A percentile compares a stretch with the other conserved stretches of the same genome.
Evolutionary conservation across 1,139 yeast species (phyloP).

Genomic region (Yamadazyma membranifaciens): DNA sequence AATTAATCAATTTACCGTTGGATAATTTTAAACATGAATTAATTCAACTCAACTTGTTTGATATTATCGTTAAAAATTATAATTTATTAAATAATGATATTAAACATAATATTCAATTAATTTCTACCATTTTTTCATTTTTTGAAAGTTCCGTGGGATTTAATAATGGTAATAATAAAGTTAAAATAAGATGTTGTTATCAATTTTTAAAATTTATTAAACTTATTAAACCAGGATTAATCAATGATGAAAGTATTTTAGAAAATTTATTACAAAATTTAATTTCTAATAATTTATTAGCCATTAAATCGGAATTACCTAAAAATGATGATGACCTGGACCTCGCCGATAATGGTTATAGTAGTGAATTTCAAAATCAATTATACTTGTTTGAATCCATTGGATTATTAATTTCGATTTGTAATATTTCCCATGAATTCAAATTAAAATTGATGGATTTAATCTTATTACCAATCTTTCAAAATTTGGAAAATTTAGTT

Average conservation of each 20-base stretch:
- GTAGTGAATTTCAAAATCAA: slow-evolving; percentile 73
- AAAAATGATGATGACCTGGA: slow-evolving; percentile 17
- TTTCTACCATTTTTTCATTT: slow-evolving; percentile 66
- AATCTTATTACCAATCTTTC: slow-evolving; percentile 76
- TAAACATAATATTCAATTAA: slow-evolving; percentile 47
- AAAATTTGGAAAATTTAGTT: slow-evolving; percentile 54
- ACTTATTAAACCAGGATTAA: slow-evolving; percentile 57
- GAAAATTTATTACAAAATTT: slow-evolving; percentile 40
- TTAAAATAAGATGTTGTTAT: slow-evolving; percentile 87
- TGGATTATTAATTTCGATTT: slow-evolving; percentile 62
- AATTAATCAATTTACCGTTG: slow-evolving; percentile 58
- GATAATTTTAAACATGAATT: slow-evolving; percentile 65
- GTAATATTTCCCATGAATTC: slow-evolving; percentile 27
- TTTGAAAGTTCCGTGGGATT: slow-evolving; percentile 82
- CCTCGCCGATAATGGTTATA: slow-evolving; percentile 47
- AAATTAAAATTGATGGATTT: slow-evolving; percentile 55
- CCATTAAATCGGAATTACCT: slow-evolving; percentile 58
- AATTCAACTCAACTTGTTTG: slow-evolving; percentile 79
- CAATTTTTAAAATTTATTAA: slow-evolving; percentile 80
- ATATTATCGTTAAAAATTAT: slow-evolving; percentile 78
- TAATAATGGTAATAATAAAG: slow-evolving; percentile 69
- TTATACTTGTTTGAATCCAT: slow-evolving; percentile 79
- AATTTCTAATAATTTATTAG: slow-evolving; percentile 44
- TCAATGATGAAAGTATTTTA: slow-evolving; percentile 30
- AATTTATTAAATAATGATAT: slow-evolving; percentile 50